phyloP scores from a whole-genome alignment of 495 filamentous ascomycete species.

The Jackrogersella multiformis region DNA sequence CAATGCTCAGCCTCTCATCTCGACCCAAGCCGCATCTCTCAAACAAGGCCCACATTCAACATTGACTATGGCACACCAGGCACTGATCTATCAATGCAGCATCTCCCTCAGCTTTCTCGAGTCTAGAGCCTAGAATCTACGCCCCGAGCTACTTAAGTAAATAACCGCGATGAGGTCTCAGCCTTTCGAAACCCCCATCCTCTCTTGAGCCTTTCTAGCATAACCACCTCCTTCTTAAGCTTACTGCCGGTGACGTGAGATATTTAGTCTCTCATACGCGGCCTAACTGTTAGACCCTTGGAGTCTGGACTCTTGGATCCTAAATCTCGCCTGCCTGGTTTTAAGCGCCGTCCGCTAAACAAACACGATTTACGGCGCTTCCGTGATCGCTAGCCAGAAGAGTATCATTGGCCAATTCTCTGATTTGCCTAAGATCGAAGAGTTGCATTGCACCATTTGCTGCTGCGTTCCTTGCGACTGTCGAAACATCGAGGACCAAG shows the following conservation, averaged over 20 bases:
- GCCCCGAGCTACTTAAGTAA: slow-evolving; percentile 1
- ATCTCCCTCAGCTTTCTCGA: slow-evolving; percentile 8
- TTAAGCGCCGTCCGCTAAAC: slow-evolving; percentile 30
- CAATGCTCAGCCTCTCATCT: slow-evolving; percentile 11
- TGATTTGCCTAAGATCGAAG: slow-evolving; percentile 13
- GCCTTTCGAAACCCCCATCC: slow-evolving; percentile 7
- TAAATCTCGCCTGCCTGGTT: slow-evolving; percentile 27
- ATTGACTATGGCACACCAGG: not conserved
- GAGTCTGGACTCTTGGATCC: slow-evolving; percentile 17
- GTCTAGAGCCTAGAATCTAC: slow-evolving; percentile 16
- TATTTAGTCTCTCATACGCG: too few relatives aligned
- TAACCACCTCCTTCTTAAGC: not conserved
- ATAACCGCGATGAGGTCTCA: slow-evolving; percentile 29
- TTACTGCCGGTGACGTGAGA: not conserved
- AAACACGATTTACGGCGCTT: slow-evolving; percentile 33
- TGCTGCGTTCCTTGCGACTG: slow-evolving; percentile 39
- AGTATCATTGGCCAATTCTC: slow-evolving; percentile 28
- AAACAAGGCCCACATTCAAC: slow-evolving; percentile 24
- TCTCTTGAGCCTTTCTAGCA: slow-evolving; percentile 10
- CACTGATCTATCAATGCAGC: slow-evolving; percentile 15
- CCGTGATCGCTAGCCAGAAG: slow-evolving; percentile 1
- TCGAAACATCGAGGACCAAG: slow-evolving; percentile 27
- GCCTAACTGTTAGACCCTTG: slow-evolving; percentile 9
- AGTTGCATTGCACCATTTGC: slow-evolving; percentile 30
- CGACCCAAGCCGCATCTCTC: slow-evolving; percentile 7